These are phyloP conservation scores for Exserohilum turcica DNA, from an alignment of 2,329 filamentous ascomycete genomes.

Conservation along the genomic window DNA sequence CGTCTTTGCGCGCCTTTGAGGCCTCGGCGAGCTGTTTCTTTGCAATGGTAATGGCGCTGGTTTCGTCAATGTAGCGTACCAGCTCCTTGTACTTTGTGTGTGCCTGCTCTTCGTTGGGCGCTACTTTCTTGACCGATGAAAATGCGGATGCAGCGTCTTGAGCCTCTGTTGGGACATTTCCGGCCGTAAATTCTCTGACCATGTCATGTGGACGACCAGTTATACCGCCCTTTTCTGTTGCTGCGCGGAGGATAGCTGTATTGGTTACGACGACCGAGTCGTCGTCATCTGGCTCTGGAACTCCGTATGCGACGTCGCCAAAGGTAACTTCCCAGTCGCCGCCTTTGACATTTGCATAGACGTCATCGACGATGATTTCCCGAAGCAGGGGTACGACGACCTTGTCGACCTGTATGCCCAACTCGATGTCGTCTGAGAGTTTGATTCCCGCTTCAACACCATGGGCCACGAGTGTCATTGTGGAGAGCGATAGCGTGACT, in stretches of 20 bases:
- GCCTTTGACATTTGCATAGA: slow-evolving; percentile 61
- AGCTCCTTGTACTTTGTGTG: slow-evolving; percentile 50
- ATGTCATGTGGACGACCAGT: slow-evolving; percentile 25
- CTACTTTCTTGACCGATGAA: slow-evolving; percentile 50
- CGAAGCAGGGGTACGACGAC: slow-evolving; percentile 57
- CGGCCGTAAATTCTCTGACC: slow-evolving; percentile 48
- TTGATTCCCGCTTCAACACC: slow-evolving; percentile 61
- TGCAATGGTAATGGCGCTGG: slow-evolving; percentile 38
- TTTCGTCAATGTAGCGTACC: slow-evolving; percentile 43
- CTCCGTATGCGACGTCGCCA: slow-evolving; percentile 37
- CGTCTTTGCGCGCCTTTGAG: slow-evolving; percentile 29
- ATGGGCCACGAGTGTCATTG: slow-evolving; percentile 57
- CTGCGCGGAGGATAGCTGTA: slow-evolving; percentile 55
- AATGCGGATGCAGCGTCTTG: slow-evolving; percentile 44
- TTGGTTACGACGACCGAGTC: slow-evolving; percentile 52
- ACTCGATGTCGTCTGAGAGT: slow-evolving; percentile 58
- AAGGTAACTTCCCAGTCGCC: slow-evolving; percentile 59
- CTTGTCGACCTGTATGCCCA: slow-evolving; percentile 58
- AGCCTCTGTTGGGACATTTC: slow-evolving; percentile 40
- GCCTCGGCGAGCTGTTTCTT: slow-evolving; percentile 31
- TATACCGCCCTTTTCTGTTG: slow-evolving; percentile 26
- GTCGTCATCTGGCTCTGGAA: slow-evolving; percentile 43
- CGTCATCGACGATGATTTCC: slow-evolving; percentile 57
- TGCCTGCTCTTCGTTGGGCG: slow-evolving; percentile 53
- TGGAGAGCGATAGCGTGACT: slow-evolving; percentile 57